Percentiles rank a stretch among this genome's conserved stretches.
phyloP scores from a whole-genome alignment of 163 green algal genomes.

The Trebouxiophyceae sp. region DNA sequence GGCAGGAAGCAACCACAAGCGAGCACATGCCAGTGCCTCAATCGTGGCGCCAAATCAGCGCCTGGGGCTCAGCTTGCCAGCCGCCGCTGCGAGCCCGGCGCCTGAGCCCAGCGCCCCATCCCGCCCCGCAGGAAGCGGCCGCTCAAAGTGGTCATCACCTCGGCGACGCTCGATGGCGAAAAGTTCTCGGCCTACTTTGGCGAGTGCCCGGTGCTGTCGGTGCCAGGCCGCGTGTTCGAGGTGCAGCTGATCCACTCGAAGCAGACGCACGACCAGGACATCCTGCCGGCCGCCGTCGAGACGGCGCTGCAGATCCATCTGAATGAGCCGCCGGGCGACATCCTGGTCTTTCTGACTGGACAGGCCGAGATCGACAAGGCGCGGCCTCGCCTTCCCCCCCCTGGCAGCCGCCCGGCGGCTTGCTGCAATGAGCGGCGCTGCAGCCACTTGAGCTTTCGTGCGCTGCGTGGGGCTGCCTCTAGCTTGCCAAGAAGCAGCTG shows the following conservation, averaged over 20 bases:
- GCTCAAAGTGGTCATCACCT: slow-evolving; percentile 88
- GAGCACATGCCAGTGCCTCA: neutral
- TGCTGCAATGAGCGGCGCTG: no score
- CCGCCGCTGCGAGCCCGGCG: no score
- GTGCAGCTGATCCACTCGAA: slow-evolving; percentile 73
- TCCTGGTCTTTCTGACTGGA: slow-evolving; percentile 91
- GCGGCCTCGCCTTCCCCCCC: no score
- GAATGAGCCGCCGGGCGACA: slow-evolving; percentile 70
- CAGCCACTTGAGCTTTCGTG: no score
- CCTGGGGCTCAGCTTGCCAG: no score
- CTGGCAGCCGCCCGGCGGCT: no score
- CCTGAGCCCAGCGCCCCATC: no score
- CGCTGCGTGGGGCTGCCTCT: no score
- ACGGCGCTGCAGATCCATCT: slow-evolving; percentile 73
- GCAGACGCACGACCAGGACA: slow-evolving; percentile 38
- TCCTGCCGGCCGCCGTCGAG: slow-evolving; percentile 62
- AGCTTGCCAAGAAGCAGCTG: no score
- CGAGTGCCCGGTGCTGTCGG: slow-evolving; percentile 66
- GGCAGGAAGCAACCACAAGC: neutral
- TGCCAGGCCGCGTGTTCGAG: slow-evolving; percentile 74
- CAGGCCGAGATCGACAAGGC: slow-evolving; percentile 90
- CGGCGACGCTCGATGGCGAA: slow-evolving; percentile 84
- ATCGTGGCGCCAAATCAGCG: neutral
- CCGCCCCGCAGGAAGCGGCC: slow-evolving; percentile 15
- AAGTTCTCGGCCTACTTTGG: slow-evolving; percentile 82